phyloP scores from a whole-genome alignment of 2,329 filamentous ascomycete species.

The Cladophialophora immunda region DNA sequence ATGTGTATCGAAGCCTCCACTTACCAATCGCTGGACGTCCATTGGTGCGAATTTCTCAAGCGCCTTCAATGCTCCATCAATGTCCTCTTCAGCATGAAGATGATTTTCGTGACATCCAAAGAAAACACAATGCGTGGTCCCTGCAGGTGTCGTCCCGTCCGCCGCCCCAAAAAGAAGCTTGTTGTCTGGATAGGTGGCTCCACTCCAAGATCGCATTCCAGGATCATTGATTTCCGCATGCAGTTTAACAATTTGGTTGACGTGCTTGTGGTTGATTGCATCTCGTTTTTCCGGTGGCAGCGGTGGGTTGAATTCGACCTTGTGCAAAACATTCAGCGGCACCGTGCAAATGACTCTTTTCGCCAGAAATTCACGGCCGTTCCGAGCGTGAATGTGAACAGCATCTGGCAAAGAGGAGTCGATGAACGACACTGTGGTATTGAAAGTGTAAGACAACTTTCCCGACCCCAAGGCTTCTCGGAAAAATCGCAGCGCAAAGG shows the following conservation, averaged over 20 bases:
- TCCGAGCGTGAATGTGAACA: constrained; percentile 48
- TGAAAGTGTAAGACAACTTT: constrained; percentile 53
- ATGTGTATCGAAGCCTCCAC: constrained; percentile 3
- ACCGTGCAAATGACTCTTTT: constrained; percentile 48
- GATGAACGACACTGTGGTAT: constrained; percentile 48
- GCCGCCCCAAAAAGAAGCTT: constrained; percentile 56
- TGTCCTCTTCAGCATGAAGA: constrained; percentile 54
- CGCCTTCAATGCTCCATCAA: constrained; percentile 45
- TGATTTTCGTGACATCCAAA: constrained; percentile 55
- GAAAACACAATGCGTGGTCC: constrained; percentile 59
- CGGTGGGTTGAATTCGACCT: constrained; percentile 38
- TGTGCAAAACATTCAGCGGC: constrained; percentile 39
- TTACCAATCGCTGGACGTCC: constrained; percentile 39
- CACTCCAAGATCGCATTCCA: constrained; percentile 54
- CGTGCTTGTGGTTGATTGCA: constrained; percentile 52
- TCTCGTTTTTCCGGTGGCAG: constrained; percentile 34
- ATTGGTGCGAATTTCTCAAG: constrained; percentile 46
- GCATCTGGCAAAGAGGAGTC: constrained; percentile 39
- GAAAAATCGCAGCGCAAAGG: constrained; percentile 56
- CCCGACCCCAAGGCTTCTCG: constrained; percentile 52
- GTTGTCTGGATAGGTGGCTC: constrained; percentile 53
- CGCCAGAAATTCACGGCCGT: constrained; percentile 44
- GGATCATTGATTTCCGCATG: constrained; percentile 54
- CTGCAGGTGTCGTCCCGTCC: constrained; percentile 55
- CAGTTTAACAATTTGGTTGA: constrained; percentile 58